Evolutionary conservation across 2,329 filamentous ascomycete genomes (phyloP).

Genomic region (Epicoccum nigrum): DNA sequence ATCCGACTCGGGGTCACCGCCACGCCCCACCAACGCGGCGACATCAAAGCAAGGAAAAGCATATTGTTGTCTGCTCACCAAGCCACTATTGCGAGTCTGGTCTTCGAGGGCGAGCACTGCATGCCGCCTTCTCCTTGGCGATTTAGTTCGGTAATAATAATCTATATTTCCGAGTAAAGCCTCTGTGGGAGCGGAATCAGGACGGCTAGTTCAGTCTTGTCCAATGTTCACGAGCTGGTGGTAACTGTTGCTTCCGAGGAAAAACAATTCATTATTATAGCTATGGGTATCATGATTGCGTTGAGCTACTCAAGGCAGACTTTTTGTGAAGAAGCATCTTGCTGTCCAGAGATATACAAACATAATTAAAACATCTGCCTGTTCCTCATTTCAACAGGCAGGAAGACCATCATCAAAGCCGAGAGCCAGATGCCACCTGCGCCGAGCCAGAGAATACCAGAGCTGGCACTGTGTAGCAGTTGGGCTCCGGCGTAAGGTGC

Average conservation of each 20-base stretch:
- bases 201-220: no score
- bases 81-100: no score
- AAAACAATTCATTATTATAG: neutral
- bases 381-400: constrained; percentile 40
- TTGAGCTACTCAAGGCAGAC: constrained; percentile 3
- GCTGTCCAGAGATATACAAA: neutral
- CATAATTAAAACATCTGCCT: constrained; percentile 38
- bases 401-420: constrained; percentile 35
- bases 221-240: no score
- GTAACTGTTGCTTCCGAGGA: neutral
- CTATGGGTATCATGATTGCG: constrained; percentile 13
- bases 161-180: no score
- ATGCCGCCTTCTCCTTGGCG: no score
- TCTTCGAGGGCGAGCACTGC: no score
- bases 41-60: no score
- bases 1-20: no score
- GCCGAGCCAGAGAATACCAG: constrained; percentile 38
- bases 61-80: no score
- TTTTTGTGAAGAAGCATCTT: neutral
- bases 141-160: no score
- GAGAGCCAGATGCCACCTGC: constrained; percentile 40
- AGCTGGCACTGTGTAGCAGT: constrained; percentile 26
- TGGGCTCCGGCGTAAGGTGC: constrained; percentile 38
- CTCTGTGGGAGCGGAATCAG: no score
- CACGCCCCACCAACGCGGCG: no score